These are phyloP conservation scores for rapeseed (Brassica napus) DNA, from an alignment of 345 rosid genomes.

Conservation along the genomic window Da-Ae NC_063447.1:13053001-13053500, in stretches of 20 bases:
- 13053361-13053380: not conserved
- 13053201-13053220: conserved; percentile 28
- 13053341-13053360: not conserved
- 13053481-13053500: not conserved
- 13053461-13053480: not conserved
- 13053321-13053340: not conserved
- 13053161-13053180: conserved; percentile 12
- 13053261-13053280: not conserved
- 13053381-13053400: not conserved
- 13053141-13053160: not conserved
- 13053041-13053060: conserved; percentile 12
- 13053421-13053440: not conserved
- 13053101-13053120: not conserved
- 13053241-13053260: not conserved
- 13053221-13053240: conserved; percentile 34
- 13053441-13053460: not conserved
- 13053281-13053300: not conserved
- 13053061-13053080: conserved; percentile 4
- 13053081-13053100: no score
- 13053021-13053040: conserved; percentile 13
- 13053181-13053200: not conserved
- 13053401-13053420: not conserved
- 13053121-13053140: not conserved
- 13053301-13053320: not conserved
- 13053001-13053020: conserved; percentile 16